Conservation (phyloP, 2,329 filamentous ascomycete species). For the Corynespora cassiicola region DNA sequence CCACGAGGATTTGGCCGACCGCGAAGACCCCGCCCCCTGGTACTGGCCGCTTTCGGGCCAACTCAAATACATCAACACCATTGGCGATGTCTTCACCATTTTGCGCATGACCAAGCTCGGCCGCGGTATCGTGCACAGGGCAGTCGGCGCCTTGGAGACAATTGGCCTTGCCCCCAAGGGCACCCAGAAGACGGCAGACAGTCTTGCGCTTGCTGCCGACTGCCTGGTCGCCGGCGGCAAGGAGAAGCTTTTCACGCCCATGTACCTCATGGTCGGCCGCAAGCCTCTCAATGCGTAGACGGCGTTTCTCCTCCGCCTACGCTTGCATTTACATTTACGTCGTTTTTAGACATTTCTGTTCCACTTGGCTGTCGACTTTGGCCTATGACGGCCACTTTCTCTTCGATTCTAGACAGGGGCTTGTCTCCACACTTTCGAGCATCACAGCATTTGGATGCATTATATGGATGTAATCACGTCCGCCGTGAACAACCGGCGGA, state of each 20-base stretch:
- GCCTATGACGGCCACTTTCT: too few species aligned
- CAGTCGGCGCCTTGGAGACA: conserved; percentile 78
- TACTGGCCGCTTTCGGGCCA: conserved; percentile 92
- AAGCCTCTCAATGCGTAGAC: conserved; percentile 67
- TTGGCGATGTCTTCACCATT: conserved; percentile 82
- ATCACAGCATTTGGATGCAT: too few species aligned
- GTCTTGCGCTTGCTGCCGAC: conserved; percentile 81
- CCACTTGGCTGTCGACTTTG: too few species aligned
- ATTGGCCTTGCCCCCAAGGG: conserved; percentile 78
- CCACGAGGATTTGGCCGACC: conserved; percentile 85
- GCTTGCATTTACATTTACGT: too few species aligned
- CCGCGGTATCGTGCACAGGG: conserved; percentile 74
- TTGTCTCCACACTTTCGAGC: too few species aligned
- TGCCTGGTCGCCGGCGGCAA: conserved; percentile 84
- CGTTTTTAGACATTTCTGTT: too few species aligned
- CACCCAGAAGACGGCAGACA: conserved; percentile 94
- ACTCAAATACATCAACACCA: conserved; percentile 79
- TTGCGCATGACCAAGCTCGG: conserved; percentile 88
- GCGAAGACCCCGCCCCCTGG: conserved; percentile 81
- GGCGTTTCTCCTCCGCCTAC: too few species aligned
- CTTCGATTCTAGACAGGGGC: too few species aligned
- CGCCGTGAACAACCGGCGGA: too few species aligned
- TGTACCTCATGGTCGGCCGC: conserved; percentile 95
- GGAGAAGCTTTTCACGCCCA: conserved; percentile 95
- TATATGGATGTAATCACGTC: too few species aligned